Base-by-base conservation (phyloP, 495 filamentous ascomycete species). In the Clavariopsis aquatica region DNA sequence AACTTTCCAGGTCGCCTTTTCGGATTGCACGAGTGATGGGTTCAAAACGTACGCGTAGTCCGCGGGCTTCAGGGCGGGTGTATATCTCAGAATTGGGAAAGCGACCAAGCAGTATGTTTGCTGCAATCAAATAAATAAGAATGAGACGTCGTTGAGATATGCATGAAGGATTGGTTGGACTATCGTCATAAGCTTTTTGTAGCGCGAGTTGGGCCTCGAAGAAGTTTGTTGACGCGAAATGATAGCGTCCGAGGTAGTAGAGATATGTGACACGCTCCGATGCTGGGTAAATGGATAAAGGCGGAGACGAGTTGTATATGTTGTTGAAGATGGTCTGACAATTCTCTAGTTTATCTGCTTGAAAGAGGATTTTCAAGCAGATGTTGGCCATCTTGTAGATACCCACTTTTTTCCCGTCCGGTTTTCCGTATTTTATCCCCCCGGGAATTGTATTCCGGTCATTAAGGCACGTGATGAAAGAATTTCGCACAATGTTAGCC, bases 301-400 rank as follows among this genome's bases (percentile, higher is more conserved):
- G 89, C 5, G 92, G 90, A 1, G 90, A 91, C 65, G 88, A 86
- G 36, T 90, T 85, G 65, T 84, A 87, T 70, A 98, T 91, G 69
- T 95, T 96, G 64, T 87, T 88, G 73, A 96, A 92, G 75, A 98
- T 90, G 64, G 92, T 90, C 52, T 90, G 87, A 13, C 90, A 93
- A 41, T 87, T 75, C 23, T 82, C 77, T 0, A 82, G 85, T 71
- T 87, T 88, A 27, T 80, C 78, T 70, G 85, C 84, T 81, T 88
- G 88, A 69, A 96, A 96, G 10, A 96, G 82, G 1, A 98, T 81
- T 75, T 93, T 96, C 27, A 98, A 76, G 20, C 92, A 92, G 28
- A 96, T 78, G 68, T 98, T 98, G 8, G 93, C 93, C 77, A 95
- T 91, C 8, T 87, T 80, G 71, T 97, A 95, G 46, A 96, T 93